Evolutionary conservation across 345 rosid species (phyloP).

Genomic region (Aquilaria malaccensis): DNA sequence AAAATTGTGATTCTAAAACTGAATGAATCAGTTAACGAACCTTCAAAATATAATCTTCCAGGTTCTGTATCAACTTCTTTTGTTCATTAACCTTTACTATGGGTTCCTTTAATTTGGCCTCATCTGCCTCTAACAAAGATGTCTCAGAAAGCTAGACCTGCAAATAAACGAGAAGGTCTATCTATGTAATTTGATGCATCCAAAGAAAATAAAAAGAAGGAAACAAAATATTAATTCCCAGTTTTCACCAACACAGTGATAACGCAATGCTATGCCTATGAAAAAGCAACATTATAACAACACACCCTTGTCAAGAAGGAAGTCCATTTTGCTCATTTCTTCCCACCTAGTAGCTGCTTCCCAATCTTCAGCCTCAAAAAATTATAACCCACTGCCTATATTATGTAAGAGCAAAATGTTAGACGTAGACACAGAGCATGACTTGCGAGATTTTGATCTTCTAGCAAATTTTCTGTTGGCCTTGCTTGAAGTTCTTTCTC

Average conservation of each 20-base stretch:
- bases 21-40: slow-evolving; percentile 31
- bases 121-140: slow-evolving; percentile 70
- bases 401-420: slow-evolving; percentile 13
- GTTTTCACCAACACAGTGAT: not conserved
- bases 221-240: slow-evolving; percentile 5
- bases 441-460: slow-evolving; percentile 99
- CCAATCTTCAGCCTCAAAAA: slow-evolving; percentile 99
- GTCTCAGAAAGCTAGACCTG: slow-evolving; percentile 86
- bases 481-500: slow-evolving; percentile 88
- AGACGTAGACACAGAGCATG: slow-evolving; percentile 3
- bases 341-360: slow-evolving; percentile 87
- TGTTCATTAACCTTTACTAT: slow-evolving; percentile 69
- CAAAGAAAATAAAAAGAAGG: slow-evolving; percentile 4
- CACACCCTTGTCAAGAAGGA: slow-evolving; percentile 96
- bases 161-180: slow-evolving; percentile 9
- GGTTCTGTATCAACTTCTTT: slow-evolving; percentile 78
- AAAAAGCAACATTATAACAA: slow-evolving; percentile 2
- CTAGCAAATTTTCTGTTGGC: slow-evolving; percentile 87
- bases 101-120: slow-evolving; percentile 62
- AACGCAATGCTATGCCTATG: not conserved
- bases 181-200: not conserved
- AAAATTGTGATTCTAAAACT: slow-evolving; percentile 3
- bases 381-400: slow-evolving; percentile 93
- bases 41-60: slow-evolving; percentile 95
- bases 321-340: slow-evolving; percentile 99